Conservation (phyloP, 2,329 filamentous ascomycete species). For the Beauveria rudraprayagi region DNA sequence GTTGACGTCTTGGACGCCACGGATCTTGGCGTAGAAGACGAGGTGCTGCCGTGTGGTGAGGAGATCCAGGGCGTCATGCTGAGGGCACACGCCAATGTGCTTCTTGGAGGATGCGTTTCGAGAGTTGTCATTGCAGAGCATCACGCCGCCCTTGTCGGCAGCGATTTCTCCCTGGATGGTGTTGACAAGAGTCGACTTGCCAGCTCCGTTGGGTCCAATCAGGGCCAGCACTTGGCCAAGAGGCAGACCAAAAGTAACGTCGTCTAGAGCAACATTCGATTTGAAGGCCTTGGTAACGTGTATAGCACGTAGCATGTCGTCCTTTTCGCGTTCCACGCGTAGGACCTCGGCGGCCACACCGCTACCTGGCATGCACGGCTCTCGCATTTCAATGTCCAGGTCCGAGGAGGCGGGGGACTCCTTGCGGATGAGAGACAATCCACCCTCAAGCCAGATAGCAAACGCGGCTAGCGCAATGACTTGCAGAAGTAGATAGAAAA, state of each 20-base stretch:
- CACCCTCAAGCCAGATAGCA: constrained; percentile 70
- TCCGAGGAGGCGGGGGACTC: background rate
- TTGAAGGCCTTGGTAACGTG: constrained; percentile 70
- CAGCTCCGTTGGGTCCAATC: constrained; percentile 77
- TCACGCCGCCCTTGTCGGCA: constrained; percentile 55
- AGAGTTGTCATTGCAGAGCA: constrained; percentile 66
- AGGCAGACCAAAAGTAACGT: constrained; percentile 69
- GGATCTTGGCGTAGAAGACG: constrained; percentile 65
- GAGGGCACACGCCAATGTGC: constrained; percentile 71
- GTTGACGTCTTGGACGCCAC: constrained; percentile 62
- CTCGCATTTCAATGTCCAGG: constrained; percentile 4
- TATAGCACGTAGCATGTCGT: constrained; percentile 61
- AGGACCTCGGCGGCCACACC: constrained; percentile 6
- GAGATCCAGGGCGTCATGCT: constrained; percentile 72
- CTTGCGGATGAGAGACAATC: constrained; percentile 22
- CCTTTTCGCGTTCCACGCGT: constrained; percentile 45
- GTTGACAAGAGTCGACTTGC: constrained; percentile 77
- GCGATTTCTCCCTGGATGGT: constrained; percentile 73
- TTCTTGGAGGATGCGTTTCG: constrained; percentile 47
- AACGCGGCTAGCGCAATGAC: constrained; percentile 58
- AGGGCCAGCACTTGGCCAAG: constrained; percentile 73
- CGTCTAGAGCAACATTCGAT: constrained; percentile 64
- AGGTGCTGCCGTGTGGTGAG: constrained; percentile 80
- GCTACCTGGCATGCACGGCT: background rate
- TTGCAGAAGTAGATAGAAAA: constrained; percentile 70